Evolutionary conservation across 2,329 filamentous ascomycete genomes (phyloP).

Genomic region (Colletotrichum sp.): DNA sequence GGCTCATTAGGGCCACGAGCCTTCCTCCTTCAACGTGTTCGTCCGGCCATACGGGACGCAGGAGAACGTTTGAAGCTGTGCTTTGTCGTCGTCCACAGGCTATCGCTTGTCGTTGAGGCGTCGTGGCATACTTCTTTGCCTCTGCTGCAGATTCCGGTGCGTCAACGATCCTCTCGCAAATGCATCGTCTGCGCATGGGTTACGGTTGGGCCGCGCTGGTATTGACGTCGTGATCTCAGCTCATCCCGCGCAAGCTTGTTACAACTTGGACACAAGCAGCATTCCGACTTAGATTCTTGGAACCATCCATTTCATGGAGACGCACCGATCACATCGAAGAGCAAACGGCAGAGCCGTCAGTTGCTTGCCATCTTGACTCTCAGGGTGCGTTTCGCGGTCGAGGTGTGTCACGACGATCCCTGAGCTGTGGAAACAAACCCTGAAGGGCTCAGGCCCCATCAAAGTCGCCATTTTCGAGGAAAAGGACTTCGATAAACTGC

Average conservation of each 20-base stretch:
- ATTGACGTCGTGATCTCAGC: not conserved
- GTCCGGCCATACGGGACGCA: not conserved
- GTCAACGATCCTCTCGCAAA: not conserved
- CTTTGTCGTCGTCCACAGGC: not conserved
- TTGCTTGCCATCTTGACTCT: not conserved
- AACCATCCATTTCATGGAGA: not conserved
- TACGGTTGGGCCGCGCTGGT: not conserved
- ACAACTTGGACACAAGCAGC: not conserved
- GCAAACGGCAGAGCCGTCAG: not conserved
- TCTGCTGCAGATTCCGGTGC: not conserved
- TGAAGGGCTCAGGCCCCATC: too few relatives aligned
- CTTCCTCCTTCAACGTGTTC: not conserved
- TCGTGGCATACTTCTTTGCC: not conserved
- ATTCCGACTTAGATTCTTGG: not conserved
- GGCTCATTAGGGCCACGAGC: not conserved
- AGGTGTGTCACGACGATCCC: too few relatives aligned
- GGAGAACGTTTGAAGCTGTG: not conserved
- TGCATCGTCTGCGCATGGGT: not conserved
- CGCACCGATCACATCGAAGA: not conserved
- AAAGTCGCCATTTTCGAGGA: too few relatives aligned
- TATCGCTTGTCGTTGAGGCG: not conserved
- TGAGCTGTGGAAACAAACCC: too few relatives aligned
- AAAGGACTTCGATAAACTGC: too few relatives aligned
- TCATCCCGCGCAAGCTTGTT: not conserved
- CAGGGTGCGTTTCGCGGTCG: too few relatives aligned